A percentile compares a stretch with the other conserved stretches of the same genome.
Conservation (phyloP, 2,329 filamentous ascomycete genomes). For the Sporothrix pseudoabietina region DNA sequence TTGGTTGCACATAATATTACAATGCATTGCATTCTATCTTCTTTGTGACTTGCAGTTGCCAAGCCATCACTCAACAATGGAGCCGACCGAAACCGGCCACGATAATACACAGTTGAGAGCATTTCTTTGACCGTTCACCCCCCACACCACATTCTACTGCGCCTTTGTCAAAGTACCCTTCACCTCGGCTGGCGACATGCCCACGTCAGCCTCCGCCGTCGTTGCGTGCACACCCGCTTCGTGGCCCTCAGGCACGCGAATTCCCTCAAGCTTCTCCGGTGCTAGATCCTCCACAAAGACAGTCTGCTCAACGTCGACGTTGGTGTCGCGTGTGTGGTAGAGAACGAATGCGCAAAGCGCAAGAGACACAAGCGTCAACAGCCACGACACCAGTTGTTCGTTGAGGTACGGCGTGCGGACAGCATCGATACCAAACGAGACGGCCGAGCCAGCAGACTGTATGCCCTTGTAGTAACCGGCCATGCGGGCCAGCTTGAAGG, state of each 20-base stretch:
- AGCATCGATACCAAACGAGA: slow-evolving; percentile 26
- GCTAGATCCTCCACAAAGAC: slow-evolving; percentile 9
- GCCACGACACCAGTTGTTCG: slow-evolving; percentile 23
- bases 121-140: not conserved
- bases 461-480: slow-evolving; percentile 29
- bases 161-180: not conserved
- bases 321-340: slow-evolving; percentile 17
- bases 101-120: not conserved
- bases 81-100: not conserved
- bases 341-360: not conserved
- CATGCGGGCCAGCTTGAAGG: slow-evolving; percentile 27
- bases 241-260: not conserved
- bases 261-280: slow-evolving; percentile 9
- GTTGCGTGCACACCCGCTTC: not conserved
- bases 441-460: slow-evolving; percentile 22
- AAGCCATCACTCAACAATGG: not conserved
- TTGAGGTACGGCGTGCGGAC: slow-evolving; percentile 21
- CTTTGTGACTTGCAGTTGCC: not conserved
- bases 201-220: not conserved
- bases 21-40: not conserved
- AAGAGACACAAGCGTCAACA: not conserved
- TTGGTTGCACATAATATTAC: not conserved
- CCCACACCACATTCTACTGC: not conserved
- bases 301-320: slow-evolving; percentile 7
- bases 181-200: too few relatives aligned